phyloP scores from a whole-genome alignment of 2,329 filamentous ascomycete species.

The Pyrenophora tritici-repentis region DNA sequence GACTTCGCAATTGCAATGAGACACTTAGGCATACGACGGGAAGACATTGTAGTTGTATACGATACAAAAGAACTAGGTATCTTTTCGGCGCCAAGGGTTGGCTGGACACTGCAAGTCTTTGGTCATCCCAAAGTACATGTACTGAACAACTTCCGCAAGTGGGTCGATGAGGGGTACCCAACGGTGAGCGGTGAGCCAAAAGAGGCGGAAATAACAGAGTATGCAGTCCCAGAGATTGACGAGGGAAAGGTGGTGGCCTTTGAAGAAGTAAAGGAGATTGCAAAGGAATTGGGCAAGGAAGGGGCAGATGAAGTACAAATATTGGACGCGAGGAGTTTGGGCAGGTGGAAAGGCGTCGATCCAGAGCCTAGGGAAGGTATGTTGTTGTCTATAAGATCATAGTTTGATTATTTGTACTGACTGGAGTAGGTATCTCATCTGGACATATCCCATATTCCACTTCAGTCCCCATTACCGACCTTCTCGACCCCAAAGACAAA shows the following conservation, averaged over 20 bases:
- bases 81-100: conserved; percentile 90
- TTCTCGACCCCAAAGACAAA: conserved; percentile 85
- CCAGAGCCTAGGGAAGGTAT: conserved; percentile 83
- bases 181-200: conserved; percentile 76
- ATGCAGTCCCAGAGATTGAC: conserved; percentile 54
- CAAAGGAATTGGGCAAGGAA: conserved; percentile 77
- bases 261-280: conserved; percentile 80
- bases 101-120: conserved; percentile 90
- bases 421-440: conserved; percentile 64
- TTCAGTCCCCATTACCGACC: conserved; percentile 76
- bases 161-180: conserved; percentile 82
- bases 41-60: conserved; percentile 93
- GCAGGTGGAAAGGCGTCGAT: conserved; percentile 79
- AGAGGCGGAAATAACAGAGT: conserved; percentile 49
- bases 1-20: conserved; percentile 88
- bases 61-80: conserved; percentile 90
- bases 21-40: conserved; percentile 79
- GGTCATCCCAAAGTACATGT: conserved; percentile 88
- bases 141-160: conserved; percentile 94
- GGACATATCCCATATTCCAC: conserved; percentile 91
- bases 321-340: conserved; percentile 80
- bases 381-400: background rate
- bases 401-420: conserved; percentile 1
- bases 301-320: conserved; percentile 84
- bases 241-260: conserved; percentile 73